Evolutionary conservation across 768 basidiomycete species (phyloP), one percentile per base, ranked within the genome.

Genomic region (Hygrophoropsis aurantiaca): DNA sequence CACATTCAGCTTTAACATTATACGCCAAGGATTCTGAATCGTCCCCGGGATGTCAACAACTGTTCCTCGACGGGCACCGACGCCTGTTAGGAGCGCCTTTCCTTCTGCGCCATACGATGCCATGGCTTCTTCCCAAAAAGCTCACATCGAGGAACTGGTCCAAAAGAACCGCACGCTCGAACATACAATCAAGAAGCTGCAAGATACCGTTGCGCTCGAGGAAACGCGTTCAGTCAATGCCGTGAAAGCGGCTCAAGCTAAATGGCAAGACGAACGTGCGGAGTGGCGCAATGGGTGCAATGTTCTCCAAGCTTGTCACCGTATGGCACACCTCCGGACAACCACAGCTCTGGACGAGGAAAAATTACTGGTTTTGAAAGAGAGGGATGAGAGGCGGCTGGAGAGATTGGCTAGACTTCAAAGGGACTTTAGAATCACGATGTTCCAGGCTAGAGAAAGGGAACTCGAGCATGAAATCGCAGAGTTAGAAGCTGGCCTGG

Each of bases 61-160:
- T 30, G 27, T 13, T 13, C 27, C 27, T 13, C 27, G 27, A 6
- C 27, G 27, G 7, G 47, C 44, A 9, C 49, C 49, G 15, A 50
- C 49, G 19, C 49, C 49, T 21, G 19, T 50, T 26, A 32, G 47
- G 27, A 24, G 19, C 15, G n/a, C 48, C 26, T 16, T 33, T 23
- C 37, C 49, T 16, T 55, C 64, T 9, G 57, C 65, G 44, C 74
- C 65, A 27, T 62, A 63, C 34, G 71, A 71, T 24, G 74, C 81
- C 19, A 71, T 86, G 56, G 79, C 80, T 51, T 72, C 80, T 20
- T 75, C 82, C 4, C 79, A 84, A 60, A 81, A 81, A 49, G 65
- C 74, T 2, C 86, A 89, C 60, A 87, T 90, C 41, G 77, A 84
- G 40, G 85, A 90, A 35, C 78, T 90, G 43, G 84, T 87, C 2